A percentile compares a stretch with the other conserved stretches of the same genome.
Conservation (phyloP, 345 rosid species). For the Populus tremula region DNA sequence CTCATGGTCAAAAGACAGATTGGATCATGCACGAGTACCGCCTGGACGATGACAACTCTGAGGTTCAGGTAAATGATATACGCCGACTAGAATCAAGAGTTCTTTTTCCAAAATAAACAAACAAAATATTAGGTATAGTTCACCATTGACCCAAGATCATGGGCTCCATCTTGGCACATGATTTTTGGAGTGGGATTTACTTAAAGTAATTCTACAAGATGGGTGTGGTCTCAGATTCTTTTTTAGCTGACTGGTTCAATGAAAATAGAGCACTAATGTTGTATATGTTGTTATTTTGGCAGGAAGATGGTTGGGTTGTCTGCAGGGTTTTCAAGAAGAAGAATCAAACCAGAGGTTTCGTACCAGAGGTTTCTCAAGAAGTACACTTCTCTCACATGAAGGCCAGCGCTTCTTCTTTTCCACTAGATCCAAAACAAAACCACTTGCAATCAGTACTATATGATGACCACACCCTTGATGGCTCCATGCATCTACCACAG, state of each 20-base stretch:
- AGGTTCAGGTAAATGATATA: conserved; percentile 49
- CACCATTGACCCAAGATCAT: background rate
- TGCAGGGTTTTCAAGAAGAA: conserved; percentile 77
- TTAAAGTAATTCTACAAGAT: background rate
- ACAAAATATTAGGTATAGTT: background rate
- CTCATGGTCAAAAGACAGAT: conserved; percentile 95
- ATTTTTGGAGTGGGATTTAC: too few relatives aligned
- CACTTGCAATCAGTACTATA: conserved; percentile 28
- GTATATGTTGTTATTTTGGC: conserved; percentile 12
- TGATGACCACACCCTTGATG: conserved; percentile 34
- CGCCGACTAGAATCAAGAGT: background rate
- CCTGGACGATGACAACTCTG: conserved; percentile 60
- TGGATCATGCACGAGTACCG: conserved; percentile 99
- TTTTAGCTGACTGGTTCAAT: background rate
- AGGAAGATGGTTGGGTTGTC: conserved; percentile 77
- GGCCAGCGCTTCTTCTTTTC: conserved; percentile 19
- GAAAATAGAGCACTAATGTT: background rate
- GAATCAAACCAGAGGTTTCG: conserved; percentile 57
- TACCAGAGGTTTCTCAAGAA: conserved; percentile 40
- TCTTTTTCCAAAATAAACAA: background rate
- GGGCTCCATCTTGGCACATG: background rate
- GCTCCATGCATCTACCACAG: conserved; percentile 77
- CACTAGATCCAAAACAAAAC: conserved; percentile 27
- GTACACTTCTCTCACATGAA: conserved; percentile 33
- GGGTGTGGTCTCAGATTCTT: background rate